Evolutionary conservation across 2,329 filamentous ascomycete genomes (phyloP).

Genomic region (Claviceps digitariae): DNA sequence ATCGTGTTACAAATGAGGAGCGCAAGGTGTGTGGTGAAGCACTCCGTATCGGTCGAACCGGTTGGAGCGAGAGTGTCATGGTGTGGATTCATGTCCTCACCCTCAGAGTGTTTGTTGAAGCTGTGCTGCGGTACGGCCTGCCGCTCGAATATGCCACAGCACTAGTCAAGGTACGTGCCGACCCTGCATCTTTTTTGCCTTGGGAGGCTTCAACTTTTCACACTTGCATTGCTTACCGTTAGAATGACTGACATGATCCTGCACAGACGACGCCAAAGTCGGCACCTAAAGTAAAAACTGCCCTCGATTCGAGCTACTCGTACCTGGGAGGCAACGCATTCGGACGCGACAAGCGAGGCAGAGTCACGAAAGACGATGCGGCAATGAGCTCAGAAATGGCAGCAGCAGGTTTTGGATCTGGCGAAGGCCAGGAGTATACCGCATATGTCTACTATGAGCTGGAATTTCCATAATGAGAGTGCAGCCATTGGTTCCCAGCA

Average conservation of each 20-base stretch:
- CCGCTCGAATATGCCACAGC: conserved; percentile 81
- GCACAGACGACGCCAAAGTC: conserved; percentile 67
- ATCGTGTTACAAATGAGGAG: conserved; percentile 70
- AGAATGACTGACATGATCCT: neutral
- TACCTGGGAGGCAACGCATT: conserved; percentile 94
- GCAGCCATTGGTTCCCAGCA: neutral
- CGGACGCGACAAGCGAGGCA: conserved; percentile 83
- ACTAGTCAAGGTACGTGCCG: conserved; percentile 58
- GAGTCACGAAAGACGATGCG: conserved; percentile 80
- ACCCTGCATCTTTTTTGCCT: neutral
- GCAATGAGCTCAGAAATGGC: conserved; percentile 71
- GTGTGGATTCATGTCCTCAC: conserved; percentile 89
- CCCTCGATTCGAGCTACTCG: conserved; percentile 72
- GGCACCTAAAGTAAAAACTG: conserved; percentile 63
- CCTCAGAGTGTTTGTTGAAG: conserved; percentile 90
- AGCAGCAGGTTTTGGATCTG: conserved; percentile 51
- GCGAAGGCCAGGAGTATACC: conserved; percentile 74
- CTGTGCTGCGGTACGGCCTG: conserved; percentile 87
- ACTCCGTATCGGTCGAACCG: conserved; percentile 72
- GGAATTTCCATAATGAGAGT: conserved; percentile 43
- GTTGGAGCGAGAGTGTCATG: conserved; percentile 93
- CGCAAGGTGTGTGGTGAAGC: conserved; percentile 89
- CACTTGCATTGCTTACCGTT: neutral
- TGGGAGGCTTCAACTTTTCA: neutral
- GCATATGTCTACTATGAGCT: conserved; percentile 97